Conservation (phyloP, 108 stramenopile genomes). For the Nitzschia sp. region DNA sequence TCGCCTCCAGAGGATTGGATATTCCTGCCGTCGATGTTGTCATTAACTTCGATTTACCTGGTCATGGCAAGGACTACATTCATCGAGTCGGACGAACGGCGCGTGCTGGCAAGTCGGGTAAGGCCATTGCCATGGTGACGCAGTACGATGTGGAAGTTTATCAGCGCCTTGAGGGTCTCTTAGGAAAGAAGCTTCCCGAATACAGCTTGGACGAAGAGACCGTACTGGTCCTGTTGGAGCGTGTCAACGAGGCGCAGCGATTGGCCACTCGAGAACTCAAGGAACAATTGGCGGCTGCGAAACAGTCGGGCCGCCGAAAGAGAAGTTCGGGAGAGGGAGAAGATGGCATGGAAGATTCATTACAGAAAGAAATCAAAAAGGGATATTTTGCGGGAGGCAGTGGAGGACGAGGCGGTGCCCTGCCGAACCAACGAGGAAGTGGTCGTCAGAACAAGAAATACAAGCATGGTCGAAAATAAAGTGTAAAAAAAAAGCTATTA, state of each 20-base stretch:
- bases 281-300: conserved; percentile 71
- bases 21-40: conserved; percentile 96
- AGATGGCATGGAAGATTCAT: conserved; percentile 45
- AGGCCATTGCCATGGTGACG: conserved; percentile 97
- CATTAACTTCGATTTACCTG: conserved; percentile 96
- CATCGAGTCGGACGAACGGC: conserved; percentile 98
- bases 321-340: conserved; percentile 45
- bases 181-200: conserved; percentile 84
- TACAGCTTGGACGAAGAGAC: conserved; percentile 88
- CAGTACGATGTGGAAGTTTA: conserved; percentile 99
- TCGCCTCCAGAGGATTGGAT: conserved; percentile 95
- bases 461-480: conserved; percentile 8
- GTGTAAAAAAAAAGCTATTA: background rate
- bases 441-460: conserved; percentile 31
- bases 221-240: conserved; percentile 92
- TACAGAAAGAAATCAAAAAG: conserved; percentile 55
- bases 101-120: conserved; percentile 93
- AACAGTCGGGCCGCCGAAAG: conserved; percentile 41
- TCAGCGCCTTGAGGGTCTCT: conserved; percentile 93
- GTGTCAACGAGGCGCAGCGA: conserved; percentile 96
- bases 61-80: conserved; percentile 96
- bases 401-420: conserved; percentile 55
- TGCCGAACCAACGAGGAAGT: conserved; percentile 57
- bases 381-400: conserved; percentile 72
- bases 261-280: conserved; percentile 88